Conservation (phyloP, 768 basidiomycete species). For the Leccinum fibrillosum region DNA sequence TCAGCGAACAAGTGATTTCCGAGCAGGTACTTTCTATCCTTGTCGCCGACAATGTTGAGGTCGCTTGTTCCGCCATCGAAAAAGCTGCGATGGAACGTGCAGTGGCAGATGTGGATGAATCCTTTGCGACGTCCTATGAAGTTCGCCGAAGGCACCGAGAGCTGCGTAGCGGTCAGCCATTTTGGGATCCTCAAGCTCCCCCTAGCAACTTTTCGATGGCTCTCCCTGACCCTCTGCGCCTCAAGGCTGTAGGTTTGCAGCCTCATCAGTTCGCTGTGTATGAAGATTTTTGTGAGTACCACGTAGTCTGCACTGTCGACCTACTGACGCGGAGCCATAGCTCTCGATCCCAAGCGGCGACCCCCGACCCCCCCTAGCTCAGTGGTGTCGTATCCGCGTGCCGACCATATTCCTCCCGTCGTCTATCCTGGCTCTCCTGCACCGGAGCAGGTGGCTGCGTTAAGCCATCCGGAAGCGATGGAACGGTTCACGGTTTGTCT, state of each 20-base stretch:
- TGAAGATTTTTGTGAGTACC: slow-evolving; percentile 80
- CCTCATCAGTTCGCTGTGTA: slow-evolving; percentile 84
- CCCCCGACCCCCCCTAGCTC: slow-evolving; percentile 59
- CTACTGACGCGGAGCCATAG: slow-evolving; percentile 28
- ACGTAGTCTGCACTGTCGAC: slow-evolving; percentile 1
- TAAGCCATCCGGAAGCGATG: slow-evolving; percentile 80
- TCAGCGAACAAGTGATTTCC: slow-evolving; percentile 80
- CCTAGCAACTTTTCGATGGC: slow-evolving; percentile 64
- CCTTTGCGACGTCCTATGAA: slow-evolving; percentile 78
- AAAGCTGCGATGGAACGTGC: slow-evolving; percentile 98
- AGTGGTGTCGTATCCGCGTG: slow-evolving; percentile 60
- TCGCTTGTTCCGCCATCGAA: slow-evolving; percentile 92
- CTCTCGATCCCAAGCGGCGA: slow-evolving; percentile 56
- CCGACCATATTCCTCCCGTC: slow-evolving; percentile 39
- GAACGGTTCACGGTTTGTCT: slow-evolving; percentile 76
- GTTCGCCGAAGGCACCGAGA: slow-evolving; percentile 84
- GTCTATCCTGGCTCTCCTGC: slow-evolving; percentile 62
- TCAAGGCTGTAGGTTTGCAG: slow-evolving; percentile 80
- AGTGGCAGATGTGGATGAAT: slow-evolving; percentile 88
- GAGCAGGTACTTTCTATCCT: slow-evolving; percentile 78
- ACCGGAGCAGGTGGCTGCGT: slow-evolving; percentile 49
- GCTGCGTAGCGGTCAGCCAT: slow-evolving; percentile 68
- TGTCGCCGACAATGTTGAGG: slow-evolving; percentile 88
- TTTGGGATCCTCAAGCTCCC: slow-evolving; percentile 84
- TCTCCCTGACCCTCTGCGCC: slow-evolving; percentile 85